Evolutionary conservation across 139 green algal species (phyloP).

Genomic region (Nannochloris sp.): DNA sequence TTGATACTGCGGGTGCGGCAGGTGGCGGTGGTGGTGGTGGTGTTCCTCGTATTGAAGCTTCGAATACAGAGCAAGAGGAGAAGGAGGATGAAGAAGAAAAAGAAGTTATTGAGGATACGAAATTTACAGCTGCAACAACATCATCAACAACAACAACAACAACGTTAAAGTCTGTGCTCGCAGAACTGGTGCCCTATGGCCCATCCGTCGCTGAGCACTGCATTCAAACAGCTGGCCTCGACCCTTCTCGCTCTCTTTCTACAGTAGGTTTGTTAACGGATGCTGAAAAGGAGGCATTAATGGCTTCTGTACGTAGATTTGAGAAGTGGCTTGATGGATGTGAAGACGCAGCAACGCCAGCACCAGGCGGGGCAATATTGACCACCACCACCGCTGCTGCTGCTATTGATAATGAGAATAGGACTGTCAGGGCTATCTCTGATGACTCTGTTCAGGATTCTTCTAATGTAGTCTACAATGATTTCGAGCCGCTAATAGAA

Average conservation of each 20-base stretch:
- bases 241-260: conserved; percentile 18
- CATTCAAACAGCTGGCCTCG: conserved; percentile 54
- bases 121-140: too few relatives aligned
- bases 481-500: conserved; percentile 78
- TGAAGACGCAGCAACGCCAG: conserved; percentile 26
- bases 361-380: conserved; percentile 43
- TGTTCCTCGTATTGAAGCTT: too few relatives aligned
- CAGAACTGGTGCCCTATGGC: conserved; percentile 60
- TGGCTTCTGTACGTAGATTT: conserved; percentile 14
- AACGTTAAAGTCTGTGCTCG: conserved; percentile 20
- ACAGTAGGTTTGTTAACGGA: conserved; percentile 7
- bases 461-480: conserved; percentile 52
- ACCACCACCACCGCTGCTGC: conserved; percentile 6
- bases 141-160: background rate
- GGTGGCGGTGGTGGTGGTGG: too few relatives aligned
- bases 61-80: too few relatives aligned
- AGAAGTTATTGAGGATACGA: too few relatives aligned
- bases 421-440: background rate
- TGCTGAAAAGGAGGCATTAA: conserved; percentile 24
- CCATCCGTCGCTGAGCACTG: conserved; percentile 76
- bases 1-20: background rate
- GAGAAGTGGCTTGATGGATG: conserved; percentile 48
- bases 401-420: background rate
- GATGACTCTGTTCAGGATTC: background rate
- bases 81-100: too few relatives aligned